These are phyloP conservation scores for Phialophora chinensis DNA, from an alignment of 2,329 filamentous ascomycete genomes.

Conservation along the genomic window DNA sequence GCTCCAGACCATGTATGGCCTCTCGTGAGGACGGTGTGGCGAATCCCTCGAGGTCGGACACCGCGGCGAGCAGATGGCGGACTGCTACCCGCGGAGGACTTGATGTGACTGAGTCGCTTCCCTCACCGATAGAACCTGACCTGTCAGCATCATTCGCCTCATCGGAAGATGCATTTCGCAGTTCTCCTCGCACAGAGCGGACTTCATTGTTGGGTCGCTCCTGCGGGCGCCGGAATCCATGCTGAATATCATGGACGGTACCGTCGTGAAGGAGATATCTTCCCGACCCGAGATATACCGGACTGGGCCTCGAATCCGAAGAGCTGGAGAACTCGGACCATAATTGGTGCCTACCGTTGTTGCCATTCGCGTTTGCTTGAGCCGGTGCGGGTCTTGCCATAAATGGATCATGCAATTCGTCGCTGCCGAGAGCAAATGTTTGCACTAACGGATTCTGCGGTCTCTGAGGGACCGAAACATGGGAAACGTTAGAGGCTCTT, in stretches of 20 bases:
- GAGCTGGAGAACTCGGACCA: conserved; percentile 3
- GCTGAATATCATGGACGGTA: background rate
- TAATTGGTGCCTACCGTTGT: background rate
- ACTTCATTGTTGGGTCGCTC: background rate
- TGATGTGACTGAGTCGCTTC: background rate
- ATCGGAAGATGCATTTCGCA: background rate
- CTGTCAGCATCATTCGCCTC: conserved; percentile 1
- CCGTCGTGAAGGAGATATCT: background rate
- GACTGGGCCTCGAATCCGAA: background rate
- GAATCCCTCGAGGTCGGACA: background rate
- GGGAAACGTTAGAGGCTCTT: background rate
- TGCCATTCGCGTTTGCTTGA: background rate
- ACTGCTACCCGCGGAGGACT: background rate
- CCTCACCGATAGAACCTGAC: background rate
- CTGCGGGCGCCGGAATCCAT: background rate
- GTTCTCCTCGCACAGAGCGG: background rate
- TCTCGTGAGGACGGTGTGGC: background rate
- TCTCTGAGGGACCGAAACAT: background rate
- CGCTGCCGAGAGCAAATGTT: background rate
- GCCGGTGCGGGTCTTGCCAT: background rate
- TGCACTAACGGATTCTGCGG: background rate
- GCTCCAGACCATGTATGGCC: background rate
- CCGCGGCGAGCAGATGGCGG: background rate
- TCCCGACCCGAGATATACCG: background rate
- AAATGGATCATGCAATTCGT: background rate